Conservation (phyloP, 352 stramenopile genomes). For the Peronospora destructor region DNA sequence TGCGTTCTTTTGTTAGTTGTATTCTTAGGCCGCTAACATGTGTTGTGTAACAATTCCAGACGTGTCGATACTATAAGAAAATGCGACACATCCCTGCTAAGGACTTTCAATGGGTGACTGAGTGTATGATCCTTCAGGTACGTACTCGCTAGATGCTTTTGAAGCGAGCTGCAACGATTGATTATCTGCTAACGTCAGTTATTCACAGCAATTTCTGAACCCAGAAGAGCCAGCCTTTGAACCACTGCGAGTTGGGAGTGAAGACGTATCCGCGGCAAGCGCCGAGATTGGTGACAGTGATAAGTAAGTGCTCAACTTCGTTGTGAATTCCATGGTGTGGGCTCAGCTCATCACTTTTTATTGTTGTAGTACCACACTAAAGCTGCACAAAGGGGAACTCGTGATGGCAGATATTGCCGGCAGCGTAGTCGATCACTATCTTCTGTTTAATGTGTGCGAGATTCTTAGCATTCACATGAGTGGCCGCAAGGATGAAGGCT, state of each 20-base stretch:
- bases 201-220: slow-evolving; percentile 40
- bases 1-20: neutral
- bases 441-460: slow-evolving; percentile 76
- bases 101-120: slow-evolving; percentile 72
- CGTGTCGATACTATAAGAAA: slow-evolving; percentile 43
- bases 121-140: slow-evolving; percentile 80
- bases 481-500: slow-evolving; percentile 19
- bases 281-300: slow-evolving; percentile 57
- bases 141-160: neutral
- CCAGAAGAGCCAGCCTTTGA: slow-evolving; percentile 36
- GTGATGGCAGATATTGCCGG: slow-evolving; percentile 63
- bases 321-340: neutral
- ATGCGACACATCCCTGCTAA: slow-evolving; percentile 40
- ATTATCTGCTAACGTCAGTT: neutral
- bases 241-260: slow-evolving; percentile 27
- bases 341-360: neutral
- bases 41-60: slow-evolving; percentile 20
- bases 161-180: neutral
- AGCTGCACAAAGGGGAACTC: slow-evolving; percentile 63
- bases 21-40: neutral
- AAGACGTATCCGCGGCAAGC: slow-evolving; percentile 38
- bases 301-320: slow-evolving; percentile 27
- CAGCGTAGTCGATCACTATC: slow-evolving; percentile 55
- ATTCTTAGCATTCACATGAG: slow-evolving; percentile 56
- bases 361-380: slow-evolving; percentile 35